Evolutionary conservation across 805 yeast species (phyloP).

Genomic region (Sugiyamaella valdiviana): DNA sequence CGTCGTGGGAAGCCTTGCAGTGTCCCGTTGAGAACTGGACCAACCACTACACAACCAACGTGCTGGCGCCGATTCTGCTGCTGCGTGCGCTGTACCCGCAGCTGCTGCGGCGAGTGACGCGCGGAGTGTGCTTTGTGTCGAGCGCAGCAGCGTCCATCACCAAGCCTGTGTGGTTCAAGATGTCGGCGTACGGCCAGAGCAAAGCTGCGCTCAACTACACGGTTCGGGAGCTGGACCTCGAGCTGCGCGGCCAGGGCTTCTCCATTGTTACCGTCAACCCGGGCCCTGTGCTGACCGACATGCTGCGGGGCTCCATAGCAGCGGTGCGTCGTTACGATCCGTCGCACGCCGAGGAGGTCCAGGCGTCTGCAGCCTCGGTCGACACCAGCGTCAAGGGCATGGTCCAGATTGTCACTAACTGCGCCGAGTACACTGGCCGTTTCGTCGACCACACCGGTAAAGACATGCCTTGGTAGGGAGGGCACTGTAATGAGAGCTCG

Average conservation of each 20-base stretch:
- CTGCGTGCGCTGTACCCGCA: not conserved
- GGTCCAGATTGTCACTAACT: too few species aligned
- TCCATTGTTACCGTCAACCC: slow-evolving; percentile 35
- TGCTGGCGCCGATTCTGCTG: not conserved
- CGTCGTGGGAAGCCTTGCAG: not conserved
- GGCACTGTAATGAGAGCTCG: too few species aligned
- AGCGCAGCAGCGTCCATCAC: not conserved
- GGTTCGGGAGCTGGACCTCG: slow-evolving; percentile 26
- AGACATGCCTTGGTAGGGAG: too few species aligned
- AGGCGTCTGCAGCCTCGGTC: too few species aligned
- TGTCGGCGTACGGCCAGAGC: slow-evolving; percentile 33
- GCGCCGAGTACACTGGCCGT: too few species aligned
- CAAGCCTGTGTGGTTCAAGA: not conserved
- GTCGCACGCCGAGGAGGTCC: too few species aligned
- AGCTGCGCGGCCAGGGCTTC: slow-evolving; percentile 26
- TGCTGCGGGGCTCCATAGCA: slow-evolving; percentile 15
- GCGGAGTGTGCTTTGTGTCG: not conserved
- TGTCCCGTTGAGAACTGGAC: not conserved
- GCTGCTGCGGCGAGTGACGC: slow-evolving; percentile 1
- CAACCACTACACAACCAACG: not conserved
- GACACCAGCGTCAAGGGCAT: too few species aligned
- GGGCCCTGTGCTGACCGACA: slow-evolving; percentile 36
- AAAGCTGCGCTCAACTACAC: slow-evolving; percentile 37
- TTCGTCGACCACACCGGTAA: too few species aligned
- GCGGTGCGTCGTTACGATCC: too few species aligned